Base-by-base conservation (phyloP, 305 asterid genomes). In the Fraxinus velutina region DNA sequence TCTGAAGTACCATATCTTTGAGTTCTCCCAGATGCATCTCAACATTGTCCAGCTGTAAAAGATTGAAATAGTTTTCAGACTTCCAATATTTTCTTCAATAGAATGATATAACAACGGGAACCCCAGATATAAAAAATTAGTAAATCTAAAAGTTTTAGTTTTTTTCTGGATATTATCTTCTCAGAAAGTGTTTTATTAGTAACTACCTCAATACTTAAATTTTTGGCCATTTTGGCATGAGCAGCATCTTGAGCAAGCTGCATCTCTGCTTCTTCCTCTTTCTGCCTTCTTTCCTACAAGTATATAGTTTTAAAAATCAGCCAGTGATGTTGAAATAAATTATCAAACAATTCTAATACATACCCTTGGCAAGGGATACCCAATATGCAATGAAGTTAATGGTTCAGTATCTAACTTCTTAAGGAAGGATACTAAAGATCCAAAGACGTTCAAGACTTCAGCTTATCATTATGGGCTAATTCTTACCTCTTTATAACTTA, bases 31-130 rank as follows among this genome's bases (percentile, higher is more conserved):
- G 90, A 66, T 90, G 89, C 81, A 70, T 60, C 55, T 92, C 94
- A 66, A 92, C 89, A 71, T 87, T 86, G n/a, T 90, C 97, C 73
- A 95, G 92, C 99, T 95, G 88, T 79, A 79, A 84, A 82, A 81
- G 57, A 80, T 68, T 36, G 37, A 81, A 42, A 79, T 57, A 82
- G 60, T 33, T 78, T 57, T 79, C 81, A 87, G 76, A 79, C 60
- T 81, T 68, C 52, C 76, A 79, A 21, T 17, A 32, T 21, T 64
- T 75, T 42, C 78, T 79, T 74, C 68, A 33, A 55, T 39, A 21
- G 29, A 55, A 33, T 15, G 62, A 60, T 72, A 68, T 19, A 55
- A 24, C 29, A 75, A 42, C 27, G n/a, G 52, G 47, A 76, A 66
- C 71, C 34, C 29, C 78, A 36, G 80, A 76, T 60, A 79, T 24